Conservation (phyloP, 495 filamentous ascomycete species). For the Podospora didyma region DNA sequence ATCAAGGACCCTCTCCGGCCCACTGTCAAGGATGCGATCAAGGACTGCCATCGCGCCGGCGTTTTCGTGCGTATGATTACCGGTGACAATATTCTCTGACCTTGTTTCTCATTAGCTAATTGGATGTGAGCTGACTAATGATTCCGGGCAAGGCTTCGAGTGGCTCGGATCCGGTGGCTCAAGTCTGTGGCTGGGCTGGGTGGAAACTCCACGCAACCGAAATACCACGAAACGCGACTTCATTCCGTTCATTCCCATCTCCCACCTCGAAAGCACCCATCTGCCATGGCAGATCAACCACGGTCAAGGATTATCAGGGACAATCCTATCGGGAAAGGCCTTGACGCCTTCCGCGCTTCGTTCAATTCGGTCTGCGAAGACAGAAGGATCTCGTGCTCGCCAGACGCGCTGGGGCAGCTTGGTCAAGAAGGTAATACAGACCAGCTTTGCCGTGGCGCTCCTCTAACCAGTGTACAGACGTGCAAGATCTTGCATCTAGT, state of each 20-base stretch:
- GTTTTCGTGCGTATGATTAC: too few relatives aligned
- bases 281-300: not conserved
- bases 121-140: too few relatives aligned
- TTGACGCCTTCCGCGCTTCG: conserved; percentile 23
- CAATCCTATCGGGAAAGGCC: not conserved
- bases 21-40: too few relatives aligned
- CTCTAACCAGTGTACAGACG: not conserved
- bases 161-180: too few relatives aligned
- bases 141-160: too few relatives aligned
- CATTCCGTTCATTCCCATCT: not conserved
- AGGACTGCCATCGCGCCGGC: too few relatives aligned
- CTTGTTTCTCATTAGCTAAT: too few relatives aligned
- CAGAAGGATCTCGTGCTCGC: not conserved
- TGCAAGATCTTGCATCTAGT: not conserved
- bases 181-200: too few relatives aligned
- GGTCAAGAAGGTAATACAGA: not conserved
- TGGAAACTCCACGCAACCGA: too few relatives aligned
- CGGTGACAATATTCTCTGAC: too few relatives aligned
- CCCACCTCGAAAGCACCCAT: not conserved
- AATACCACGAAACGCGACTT: not conserved
- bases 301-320: not conserved
- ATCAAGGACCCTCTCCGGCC: too few relatives aligned
- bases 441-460: not conserved
- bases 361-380: not conserved
- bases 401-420: not conserved